Base-by-base conservation (phyloP, 129 eudicot genomes). In the Tagetes patula region DNA sequence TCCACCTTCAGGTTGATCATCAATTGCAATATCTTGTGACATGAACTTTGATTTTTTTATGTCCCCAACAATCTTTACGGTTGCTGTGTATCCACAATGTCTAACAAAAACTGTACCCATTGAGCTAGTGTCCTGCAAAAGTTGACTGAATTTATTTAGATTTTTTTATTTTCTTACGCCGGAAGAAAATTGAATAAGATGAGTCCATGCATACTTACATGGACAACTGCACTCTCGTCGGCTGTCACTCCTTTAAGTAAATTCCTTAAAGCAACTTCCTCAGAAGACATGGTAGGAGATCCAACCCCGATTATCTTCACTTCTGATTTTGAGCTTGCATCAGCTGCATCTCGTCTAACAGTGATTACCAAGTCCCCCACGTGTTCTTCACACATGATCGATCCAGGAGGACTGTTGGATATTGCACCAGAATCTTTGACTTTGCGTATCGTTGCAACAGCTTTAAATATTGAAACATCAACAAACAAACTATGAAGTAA, bases 1-100 rank as follows among this genome's bases (percentile, higher is more conserved):
- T 73, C 99, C 99, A 74, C 99, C 99, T 63, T 91, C 99, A 47
- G 88, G 94, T 73, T 95, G 99, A 87, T 95, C 99, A 70, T 91
- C 91, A 72, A 95, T 85, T 59, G 68, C 82, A 47, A 95, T 83
- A 70, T 88, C 92, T 80, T 81, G 91, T 62, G 79, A 59, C 72
- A 69, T 66, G 77, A 58, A 79, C 74, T 80, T 82, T 13, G 77
- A 71, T 67, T 78, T 88, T 80, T 91, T 90, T 11, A 91, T 84
- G 70, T 86, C 88, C 69, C 96, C 97, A 78, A 86, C 88, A n/a
- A 88, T 88, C 80, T 82, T 90, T 34, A 95, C 85, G 14, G 85
- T 87, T 70, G 97, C 97, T 63, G 83, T 86, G 70, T 85, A 91
- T 63, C 99, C 99, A 88, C 95, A 86, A 64, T 86, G 91, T 61